A percentile compares a stretch with the other conserved stretches of the same genome.
These are phyloP conservation scores for Phialophora chinensis DNA, from an alignment of 2,329 filamentous ascomycete species.

Conservation along the genomic window DNA sequence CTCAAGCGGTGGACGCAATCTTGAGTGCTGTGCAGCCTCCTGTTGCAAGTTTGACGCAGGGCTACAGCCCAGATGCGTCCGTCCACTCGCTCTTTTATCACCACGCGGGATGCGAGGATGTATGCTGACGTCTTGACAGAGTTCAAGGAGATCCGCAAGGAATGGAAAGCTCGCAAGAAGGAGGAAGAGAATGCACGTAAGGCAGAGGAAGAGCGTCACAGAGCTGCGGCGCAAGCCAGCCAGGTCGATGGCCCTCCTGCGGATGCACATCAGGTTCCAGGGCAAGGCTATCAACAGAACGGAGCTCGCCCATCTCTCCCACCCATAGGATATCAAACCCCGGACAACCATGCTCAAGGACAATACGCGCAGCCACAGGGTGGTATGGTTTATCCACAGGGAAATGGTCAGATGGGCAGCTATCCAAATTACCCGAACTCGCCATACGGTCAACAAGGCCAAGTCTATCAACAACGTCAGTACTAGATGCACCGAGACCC, in stretches of 20 bases:
- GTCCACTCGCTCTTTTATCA: neutral
- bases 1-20: neutral
- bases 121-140: conserved; percentile 60
- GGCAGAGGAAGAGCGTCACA: conserved; percentile 80
- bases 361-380: conserved; percentile 65
- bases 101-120: neutral
- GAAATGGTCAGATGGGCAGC: conserved; percentile 54
- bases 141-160: conserved; percentile 98
- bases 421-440: conserved; percentile 59
- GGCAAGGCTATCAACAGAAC: conserved; percentile 52
- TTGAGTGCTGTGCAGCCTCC: neutral
- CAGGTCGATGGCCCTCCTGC: conserved; percentile 56
- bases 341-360: conserved; percentile 59
- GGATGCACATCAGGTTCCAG: conserved; percentile 51
- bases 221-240: conserved; percentile 62
- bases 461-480: conserved; percentile 59
- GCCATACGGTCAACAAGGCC: conserved; percentile 56
- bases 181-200: conserved; percentile 91
- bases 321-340: conserved; percentile 74
- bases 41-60: neutral
- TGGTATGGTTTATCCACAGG: conserved; percentile 53
- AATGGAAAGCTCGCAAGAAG: conserved; percentile 99
- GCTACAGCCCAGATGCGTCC: neutral
- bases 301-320: conserved; percentile 70
- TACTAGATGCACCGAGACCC: conserved; percentile 40